Base-by-base conservation (phyloP, 2,329 filamentous ascomycete genomes). In the Colletotrichum liriopes region DNA sequence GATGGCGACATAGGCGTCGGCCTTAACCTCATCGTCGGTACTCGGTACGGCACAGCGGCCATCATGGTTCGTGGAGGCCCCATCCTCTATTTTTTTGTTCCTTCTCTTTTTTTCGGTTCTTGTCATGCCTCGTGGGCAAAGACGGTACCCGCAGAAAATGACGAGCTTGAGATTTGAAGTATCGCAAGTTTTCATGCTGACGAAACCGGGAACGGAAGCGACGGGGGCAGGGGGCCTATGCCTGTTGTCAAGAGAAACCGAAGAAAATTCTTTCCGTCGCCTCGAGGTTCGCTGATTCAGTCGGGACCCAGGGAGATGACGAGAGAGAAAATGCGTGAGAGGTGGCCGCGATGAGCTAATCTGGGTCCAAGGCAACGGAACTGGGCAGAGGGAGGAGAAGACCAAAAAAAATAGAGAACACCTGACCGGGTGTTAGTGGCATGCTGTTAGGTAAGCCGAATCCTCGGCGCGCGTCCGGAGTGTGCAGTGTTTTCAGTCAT, bases 11-110 rank as follows among this genome's bases (percentile, higher is more conserved):
- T 65, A 60, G 59, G 59, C 54, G 65, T 39, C 54, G 65, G 65
- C 70, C 59, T 72, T 72, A 72, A 70, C 65, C 70, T 70, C 70
- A 43, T 72, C 8, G 54, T 47, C 70, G 70, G 70, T 52, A 69
- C 65, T 72, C 65, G 65, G 70, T 41, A 60, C 52, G 35, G 55
- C 41, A 14, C 18, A 39, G 23, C 12, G n/a, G 35, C 23, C 35
- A 14, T 14, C 37, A 20, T n/a, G 26, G 16, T n/a, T 37, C n/a
- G n/a, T 16, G 43, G 29, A 49, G 29, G 43, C 43, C 29, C 6
- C 35, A 26, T 37, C 35, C 43, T 49, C 23, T 26, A 26, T 26
- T 26, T 26, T 26, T 26, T 26, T 26, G 23, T 26, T 26, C 23
- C 1, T 26, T 26, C 23, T 16, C 3, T 18, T n/a, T 23, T 23